These are phyloP conservation scores for Dioszegia aurantiaca DNA, from an alignment of 768 basidiomycete genomes.

Conservation along the genomic window DNA sequence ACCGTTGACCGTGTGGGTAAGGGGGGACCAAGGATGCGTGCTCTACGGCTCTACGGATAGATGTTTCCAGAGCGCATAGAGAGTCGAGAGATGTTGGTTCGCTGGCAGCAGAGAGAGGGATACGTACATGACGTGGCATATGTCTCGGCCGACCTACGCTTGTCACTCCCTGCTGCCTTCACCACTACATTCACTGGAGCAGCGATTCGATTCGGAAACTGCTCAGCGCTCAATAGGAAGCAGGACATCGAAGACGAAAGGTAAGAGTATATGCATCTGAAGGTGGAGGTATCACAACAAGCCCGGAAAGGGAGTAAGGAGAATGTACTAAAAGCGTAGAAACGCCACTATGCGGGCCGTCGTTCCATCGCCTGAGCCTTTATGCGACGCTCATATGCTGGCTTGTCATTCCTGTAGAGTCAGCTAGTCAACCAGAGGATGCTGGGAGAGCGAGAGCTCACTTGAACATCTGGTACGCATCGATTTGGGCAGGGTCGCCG, in stretches of 20 bases:
- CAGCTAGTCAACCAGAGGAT: neutral
- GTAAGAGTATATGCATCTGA: too few species aligned
- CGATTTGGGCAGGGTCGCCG: slow-evolving; percentile 95
- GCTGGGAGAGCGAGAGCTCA: slow-evolving; percentile 54
- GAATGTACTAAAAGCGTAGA: too few species aligned
- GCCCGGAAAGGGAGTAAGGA: too few species aligned
- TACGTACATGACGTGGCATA: too few species aligned
- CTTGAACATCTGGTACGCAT: slow-evolving; percentile 99
- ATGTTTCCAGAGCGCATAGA: neutral
- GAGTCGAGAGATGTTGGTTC: neutral
- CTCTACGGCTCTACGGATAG: too few species aligned
- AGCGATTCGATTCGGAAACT: too few species aligned
- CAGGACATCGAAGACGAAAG: too few species aligned
- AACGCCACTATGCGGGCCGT: slow-evolving; percentile 58
- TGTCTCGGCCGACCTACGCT: too few species aligned
- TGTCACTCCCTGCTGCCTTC: too few species aligned
- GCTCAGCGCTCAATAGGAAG: too few species aligned
- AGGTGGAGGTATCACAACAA: too few species aligned
- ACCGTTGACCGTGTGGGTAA: slow-evolving; percentile 27
- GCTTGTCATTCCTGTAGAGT: slow-evolving; percentile 75
- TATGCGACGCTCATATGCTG: slow-evolving; percentile 82
- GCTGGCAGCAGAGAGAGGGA: neutral
- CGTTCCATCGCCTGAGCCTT: slow-evolving; percentile 85
- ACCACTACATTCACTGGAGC: too few species aligned
- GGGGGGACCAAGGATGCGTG: slow-evolving; percentile 4